Evolutionary conservation across 2,329 filamentous ascomycete species (phyloP).

Genomic region (Cladosporium sp.): DNA sequence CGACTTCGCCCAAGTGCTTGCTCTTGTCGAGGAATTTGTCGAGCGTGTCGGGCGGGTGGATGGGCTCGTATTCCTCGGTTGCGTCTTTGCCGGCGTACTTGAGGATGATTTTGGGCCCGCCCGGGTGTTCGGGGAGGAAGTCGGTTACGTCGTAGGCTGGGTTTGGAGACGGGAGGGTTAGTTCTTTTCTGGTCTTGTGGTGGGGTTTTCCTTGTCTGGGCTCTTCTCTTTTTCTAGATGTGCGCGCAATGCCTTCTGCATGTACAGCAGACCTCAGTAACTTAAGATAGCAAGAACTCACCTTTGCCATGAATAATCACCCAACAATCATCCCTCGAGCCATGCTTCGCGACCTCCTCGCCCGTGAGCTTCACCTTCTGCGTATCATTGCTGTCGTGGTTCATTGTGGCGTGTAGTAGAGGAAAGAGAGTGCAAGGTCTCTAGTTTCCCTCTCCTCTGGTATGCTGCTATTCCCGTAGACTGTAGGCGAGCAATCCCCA

Average conservation of each 20-base stretch:
- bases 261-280: too few relatives aligned
- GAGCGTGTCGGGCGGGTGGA: conserved; percentile 82
- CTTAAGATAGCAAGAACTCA: not conserved
- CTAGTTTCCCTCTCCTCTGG: too few relatives aligned
- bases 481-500: too few relatives aligned
- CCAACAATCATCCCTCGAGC: conserved; percentile 80
- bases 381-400: conserved; percentile 38
- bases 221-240: too few relatives aligned
- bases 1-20: conserved; percentile 84
- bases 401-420: conserved; percentile 36
- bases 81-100: conserved; percentile 96
- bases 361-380: conserved; percentile 42
- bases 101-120: conserved; percentile 86
- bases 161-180: not conserved
- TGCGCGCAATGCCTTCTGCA: too few relatives aligned
- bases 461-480: too few relatives aligned
- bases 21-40: conserved; percentile 73
- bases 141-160: conserved; percentile 55
- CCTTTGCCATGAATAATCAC: conserved; percentile 77
- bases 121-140: conserved; percentile 85
- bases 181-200: not conserved
- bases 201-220: not conserved
- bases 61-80: conserved; percentile 85
- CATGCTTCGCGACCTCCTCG: conserved; percentile 66
- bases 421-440: too few relatives aligned